Percentiles rank a stretch among this genome's conserved stretches.
Evolutionary conservation across 345 rosid genomes (phyloP).

Genomic region (Lumnitzera racemosa): DNA sequence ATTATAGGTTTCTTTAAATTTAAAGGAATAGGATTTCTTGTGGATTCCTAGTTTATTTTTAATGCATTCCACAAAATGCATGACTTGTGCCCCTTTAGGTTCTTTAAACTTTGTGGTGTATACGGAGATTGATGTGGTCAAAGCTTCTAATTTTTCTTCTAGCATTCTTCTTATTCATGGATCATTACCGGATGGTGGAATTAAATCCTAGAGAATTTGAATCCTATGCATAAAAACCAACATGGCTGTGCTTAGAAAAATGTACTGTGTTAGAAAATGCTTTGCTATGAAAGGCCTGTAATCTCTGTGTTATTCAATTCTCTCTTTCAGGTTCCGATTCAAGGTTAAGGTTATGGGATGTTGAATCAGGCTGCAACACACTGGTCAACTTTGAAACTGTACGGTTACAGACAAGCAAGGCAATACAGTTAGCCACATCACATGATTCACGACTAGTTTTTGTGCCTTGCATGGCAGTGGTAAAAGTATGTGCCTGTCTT

Average conservation of each 20-base stretch:
- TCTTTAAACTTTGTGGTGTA: too few relatives aligned
- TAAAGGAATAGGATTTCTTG: too few relatives aligned
- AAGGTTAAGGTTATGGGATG: slow-evolving; percentile 88
- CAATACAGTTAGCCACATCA: slow-evolving; percentile 57
- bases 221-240: too few relatives aligned
- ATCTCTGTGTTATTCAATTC: not conserved
- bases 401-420: slow-evolving; percentile 70
- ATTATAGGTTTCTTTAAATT: too few relatives aligned
- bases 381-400: slow-evolving; percentile 87
- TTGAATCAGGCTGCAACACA: slow-evolving; percentile 84
- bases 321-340: slow-evolving; percentile 79
- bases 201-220: too few relatives aligned
- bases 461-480: slow-evolving; percentile 81
- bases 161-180: too few relatives aligned
- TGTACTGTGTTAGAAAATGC: not conserved
- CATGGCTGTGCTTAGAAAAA: not conserved
- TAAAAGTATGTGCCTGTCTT: slow-evolving; percentile 40
- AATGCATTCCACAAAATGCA: too few relatives aligned
- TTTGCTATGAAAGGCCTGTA: not conserved
- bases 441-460: slow-evolving; percentile 65
- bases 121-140: too few relatives aligned
- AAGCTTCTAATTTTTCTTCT: too few relatives aligned
- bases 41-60: too few relatives aligned
- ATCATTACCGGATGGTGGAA: too few relatives aligned
- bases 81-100: too few relatives aligned